Evolutionary conservation across 139 green algal genomes (phyloP).

Genomic region (Coccomyxa sp.): DNA sequence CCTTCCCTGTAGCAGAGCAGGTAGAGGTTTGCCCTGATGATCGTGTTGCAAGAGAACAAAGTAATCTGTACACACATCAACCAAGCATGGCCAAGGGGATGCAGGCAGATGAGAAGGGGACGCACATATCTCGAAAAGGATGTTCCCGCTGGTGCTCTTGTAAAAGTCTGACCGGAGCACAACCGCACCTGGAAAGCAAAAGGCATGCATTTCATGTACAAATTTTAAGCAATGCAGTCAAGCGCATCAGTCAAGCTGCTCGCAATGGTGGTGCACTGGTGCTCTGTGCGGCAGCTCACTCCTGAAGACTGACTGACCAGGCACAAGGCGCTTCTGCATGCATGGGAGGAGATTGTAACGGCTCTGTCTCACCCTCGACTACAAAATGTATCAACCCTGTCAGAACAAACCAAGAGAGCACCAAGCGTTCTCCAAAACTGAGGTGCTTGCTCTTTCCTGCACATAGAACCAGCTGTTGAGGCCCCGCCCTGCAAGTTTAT

Average conservation of each 20-base stretch:
- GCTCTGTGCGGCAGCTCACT: too few species aligned
- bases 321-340: neutral
- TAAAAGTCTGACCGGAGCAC: constrained; percentile 71
- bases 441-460: constrained; percentile 42
- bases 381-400: constrained; percentile 79
- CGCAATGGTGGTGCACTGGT: too few species aligned
- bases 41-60: neutral
- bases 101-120: neutral
- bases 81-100: neutral
- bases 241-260: neutral
- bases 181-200: constrained; percentile 41
- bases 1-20: constrained; percentile 66
- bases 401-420: constrained; percentile 61
- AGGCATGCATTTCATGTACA: neutral
- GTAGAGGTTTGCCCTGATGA: neutral
- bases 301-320: neutral
- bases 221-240: neutral
- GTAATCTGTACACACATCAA: neutral
- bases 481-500: too few species aligned
- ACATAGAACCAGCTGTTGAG: neutral
- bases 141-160: constrained; percentile 53
- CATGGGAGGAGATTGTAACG: neutral
- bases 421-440: constrained; percentile 32
- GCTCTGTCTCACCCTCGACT: constrained; percentile 57
- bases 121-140: constrained; percentile 76